These are phyloP conservation scores for Ambrosiella xylebori DNA, from an alignment of 2,329 filamentous ascomycete species.

Conservation along the genomic window DNA sequence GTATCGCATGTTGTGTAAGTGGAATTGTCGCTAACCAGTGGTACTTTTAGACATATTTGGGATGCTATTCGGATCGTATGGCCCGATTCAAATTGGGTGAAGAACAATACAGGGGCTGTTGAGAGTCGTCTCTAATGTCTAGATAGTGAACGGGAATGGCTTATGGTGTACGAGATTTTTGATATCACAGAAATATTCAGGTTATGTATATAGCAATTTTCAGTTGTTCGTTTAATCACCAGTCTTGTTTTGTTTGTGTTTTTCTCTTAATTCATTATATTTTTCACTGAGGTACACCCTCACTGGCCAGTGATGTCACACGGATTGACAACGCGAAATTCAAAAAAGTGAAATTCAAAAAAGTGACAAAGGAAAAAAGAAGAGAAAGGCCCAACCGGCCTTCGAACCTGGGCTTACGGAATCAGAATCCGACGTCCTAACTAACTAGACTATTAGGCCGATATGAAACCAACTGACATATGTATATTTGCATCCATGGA, in stretches of 20 bases:
- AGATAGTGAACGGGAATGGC: background rate
- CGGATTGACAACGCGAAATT: too few relatives aligned
- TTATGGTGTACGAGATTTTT: background rate
- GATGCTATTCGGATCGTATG: conserved; percentile 82
- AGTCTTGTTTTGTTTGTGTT: too few relatives aligned
- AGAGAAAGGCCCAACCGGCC: conserved; percentile 9
- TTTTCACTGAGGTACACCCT: background rate
- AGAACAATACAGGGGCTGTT: conserved; percentile 46
- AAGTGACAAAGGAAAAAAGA: background rate
- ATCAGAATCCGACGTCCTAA: conserved; percentile 10
- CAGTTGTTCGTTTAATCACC: too few relatives aligned
- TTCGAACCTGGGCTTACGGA: conserved; percentile 10
- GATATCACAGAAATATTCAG: background rate
- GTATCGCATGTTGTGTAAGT: conserved; percentile 14
- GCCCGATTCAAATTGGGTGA: conserved; percentile 77
- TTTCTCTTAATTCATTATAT: too few relatives aligned
- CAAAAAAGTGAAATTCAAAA: background rate
- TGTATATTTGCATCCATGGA: background rate
- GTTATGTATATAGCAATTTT: too few relatives aligned
- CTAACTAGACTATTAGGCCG: conserved; percentile 12
- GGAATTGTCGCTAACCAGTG: conserved; percentile 8
- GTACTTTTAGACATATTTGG: conserved; percentile 58
- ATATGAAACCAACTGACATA: background rate
- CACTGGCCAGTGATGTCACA: background rate
- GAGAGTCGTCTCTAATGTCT: conserved; percentile 57